These are phyloP conservation scores for Eragrostis nindensis DNA, from an alignment of 176 grass and related monocot species.

Conservation along the genomic window DNA sequence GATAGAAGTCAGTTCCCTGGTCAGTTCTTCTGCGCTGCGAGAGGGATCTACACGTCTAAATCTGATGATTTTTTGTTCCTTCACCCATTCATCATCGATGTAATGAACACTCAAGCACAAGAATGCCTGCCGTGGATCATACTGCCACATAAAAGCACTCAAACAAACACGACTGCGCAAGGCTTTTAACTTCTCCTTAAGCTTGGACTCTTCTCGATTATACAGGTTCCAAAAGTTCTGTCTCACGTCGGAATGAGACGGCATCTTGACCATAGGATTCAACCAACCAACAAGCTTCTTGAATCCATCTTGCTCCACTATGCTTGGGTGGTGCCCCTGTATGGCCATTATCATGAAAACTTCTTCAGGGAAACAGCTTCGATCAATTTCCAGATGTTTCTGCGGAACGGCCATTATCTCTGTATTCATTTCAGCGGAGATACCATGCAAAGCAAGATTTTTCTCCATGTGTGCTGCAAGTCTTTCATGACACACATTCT, in stretches of 20 bases:
- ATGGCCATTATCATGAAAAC: slow-evolving; percentile 31
- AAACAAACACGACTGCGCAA: slow-evolving; percentile 35
- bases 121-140: slow-evolving; percentile 17
- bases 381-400: slow-evolving; percentile 20
- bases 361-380: not conserved
- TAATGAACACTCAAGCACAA: slow-evolving; percentile 49
- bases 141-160: slow-evolving; percentile 41
- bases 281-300: slow-evolving; percentile 39
- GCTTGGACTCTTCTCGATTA: slow-evolving; percentile 34
- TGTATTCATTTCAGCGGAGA: too few species aligned
- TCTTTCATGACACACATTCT: not conserved
- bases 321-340: slow-evolving; percentile 33
- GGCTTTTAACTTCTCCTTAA: slow-evolving; percentile 35
- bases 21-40: slow-evolving; percentile 24
- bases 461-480: too few species aligned
- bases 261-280: slow-evolving; percentile 40
- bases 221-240: slow-evolving; percentile 1
- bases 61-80: slow-evolving; percentile 21
- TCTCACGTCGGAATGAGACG: not conserved
- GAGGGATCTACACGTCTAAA: slow-evolving; percentile 13
- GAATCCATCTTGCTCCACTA: slow-evolving; percentile 20
- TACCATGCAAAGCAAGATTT: too few species aligned
- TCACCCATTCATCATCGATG: slow-evolving; percentile 40
- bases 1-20: slow-evolving; percentile 6
- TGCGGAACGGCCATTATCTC: not conserved